Evolutionary conservation across 1,284 basidiomycete genomes (phyloP).

Genomic region (Mycena sp.): DNA sequence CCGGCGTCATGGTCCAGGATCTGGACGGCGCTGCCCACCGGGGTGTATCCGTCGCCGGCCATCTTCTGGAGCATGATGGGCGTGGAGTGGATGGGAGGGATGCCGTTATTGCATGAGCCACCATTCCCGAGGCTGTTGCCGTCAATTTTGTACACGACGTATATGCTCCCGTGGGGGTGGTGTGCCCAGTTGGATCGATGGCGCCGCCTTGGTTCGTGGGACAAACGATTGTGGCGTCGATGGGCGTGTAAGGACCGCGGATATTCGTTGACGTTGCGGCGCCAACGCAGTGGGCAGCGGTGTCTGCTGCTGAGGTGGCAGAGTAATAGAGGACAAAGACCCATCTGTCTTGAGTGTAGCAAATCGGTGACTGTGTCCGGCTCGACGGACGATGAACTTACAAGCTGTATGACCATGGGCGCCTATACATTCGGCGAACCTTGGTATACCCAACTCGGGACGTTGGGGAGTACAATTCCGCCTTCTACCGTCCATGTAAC

Average conservation of each 20-base stretch:
- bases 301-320: constrained; percentile 18
- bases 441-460: constrained; percentile 22
- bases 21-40: constrained; percentile 13
- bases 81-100: constrained; percentile 16
- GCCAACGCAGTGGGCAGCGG: constrained; percentile 28
- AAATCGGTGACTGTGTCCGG: background rate
- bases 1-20: constrained; percentile 19
- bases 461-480: constrained; percentile 23
- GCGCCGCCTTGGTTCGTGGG: constrained; percentile 20
- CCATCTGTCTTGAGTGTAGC: background rate
- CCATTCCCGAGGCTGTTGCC: constrained; percentile 29
- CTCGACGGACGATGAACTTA: background rate
- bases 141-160: constrained; percentile 34
- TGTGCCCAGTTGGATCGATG: constrained; percentile 22
- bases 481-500: constrained; percentile 19
- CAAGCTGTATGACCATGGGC: constrained; percentile 30
- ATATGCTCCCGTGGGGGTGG: constrained; percentile 21
- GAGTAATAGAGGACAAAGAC: constrained; percentile 28
- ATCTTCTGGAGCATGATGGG: constrained; percentile 34
- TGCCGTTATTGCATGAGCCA: constrained; percentile 9
- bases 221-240: constrained; percentile 24
- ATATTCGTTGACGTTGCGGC: constrained; percentile 27
- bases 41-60: constrained; percentile 24
- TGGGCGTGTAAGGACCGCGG: constrained; percentile 27
- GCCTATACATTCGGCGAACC: constrained; percentile 27